Base-by-base conservation (phyloP, 352 stramenopile species). In the Globisporangium nodosum region DNA sequence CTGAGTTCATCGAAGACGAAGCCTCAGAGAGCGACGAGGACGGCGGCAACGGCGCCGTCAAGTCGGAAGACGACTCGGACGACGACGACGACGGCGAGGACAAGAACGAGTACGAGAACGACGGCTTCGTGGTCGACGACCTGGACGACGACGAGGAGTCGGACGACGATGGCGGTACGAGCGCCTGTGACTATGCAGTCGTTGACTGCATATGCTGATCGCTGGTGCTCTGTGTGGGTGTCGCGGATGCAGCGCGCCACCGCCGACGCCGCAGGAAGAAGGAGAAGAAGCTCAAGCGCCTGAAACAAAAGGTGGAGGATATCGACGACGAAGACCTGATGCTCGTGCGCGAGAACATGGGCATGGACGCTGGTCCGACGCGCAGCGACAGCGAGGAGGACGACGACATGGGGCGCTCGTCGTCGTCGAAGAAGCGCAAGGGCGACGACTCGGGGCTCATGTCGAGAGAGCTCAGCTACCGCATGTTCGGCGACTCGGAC, bases 401-500 rank as follows among this genome's bases (percentile, higher is more conserved):
- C 47, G 70, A 78, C 49, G 79, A 89, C 48, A 85, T 88, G 72
- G 72, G 69, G 0, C 27, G 31, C 16, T 3, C 48, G 15, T 76
- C 69, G 12, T 84, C 74, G 4, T 86, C 81, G 47, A 94, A 92
- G 60, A 70, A 80, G 16, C 90, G 90, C 63, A 74, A 69, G 48
- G 74, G 77, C 18, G 75, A 86, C 11, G 78, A 91, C 62, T 89
- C 84, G 5, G 82, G 84, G 11, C 70, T 93, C 35, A 93, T 94
- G 81, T 91, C 81, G 15, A 78, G 83, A n/a, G 86, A 94, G 48
- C 68, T 94, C 21, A 94, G 81, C 48, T 92, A 94, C 52, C 75
- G 82, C 54, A 94, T 96, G 86, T 96, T 96, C 62, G 86, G 86
- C 16, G 86, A 94, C 52, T 95, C 86, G 24, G 85, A 94, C 62